Evolutionary conservation across 352 stramenopile species (phyloP).

Genomic region (Phytopythium sindhum): DNA sequence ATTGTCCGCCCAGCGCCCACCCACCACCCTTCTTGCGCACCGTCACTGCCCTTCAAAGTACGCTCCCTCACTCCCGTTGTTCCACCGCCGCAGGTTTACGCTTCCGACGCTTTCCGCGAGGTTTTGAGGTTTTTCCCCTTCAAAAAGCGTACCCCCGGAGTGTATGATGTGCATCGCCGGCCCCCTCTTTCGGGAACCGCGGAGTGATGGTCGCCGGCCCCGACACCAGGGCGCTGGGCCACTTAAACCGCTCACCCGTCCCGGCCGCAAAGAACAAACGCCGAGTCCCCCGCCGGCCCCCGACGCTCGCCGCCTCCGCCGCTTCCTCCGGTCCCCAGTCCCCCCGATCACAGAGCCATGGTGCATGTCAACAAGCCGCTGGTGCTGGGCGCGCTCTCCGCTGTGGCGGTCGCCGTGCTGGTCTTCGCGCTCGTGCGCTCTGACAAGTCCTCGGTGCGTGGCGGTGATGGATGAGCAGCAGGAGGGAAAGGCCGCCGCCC

Average conservation of each 20-base stretch:
- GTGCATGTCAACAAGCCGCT: constrained; percentile 79
- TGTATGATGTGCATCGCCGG: background rate
- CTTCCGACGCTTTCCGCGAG: background rate
- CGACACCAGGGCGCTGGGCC: background rate
- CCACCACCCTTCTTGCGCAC: too few species aligned
- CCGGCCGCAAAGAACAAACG: constrained; percentile 8
- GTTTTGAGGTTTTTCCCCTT: background rate
- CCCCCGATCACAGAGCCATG: constrained; percentile 26
- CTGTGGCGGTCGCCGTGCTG: constrained; percentile 50
- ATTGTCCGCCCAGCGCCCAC: too few species aligned
- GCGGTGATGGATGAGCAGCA: background rate
- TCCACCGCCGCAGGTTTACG: background rate
- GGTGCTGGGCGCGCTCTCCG: constrained; percentile 69
- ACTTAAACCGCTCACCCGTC: background rate
- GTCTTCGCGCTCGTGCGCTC: constrained; percentile 48
- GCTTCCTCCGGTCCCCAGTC: background rate
- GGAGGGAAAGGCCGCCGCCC: background rate
- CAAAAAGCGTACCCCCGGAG: too few species aligned
- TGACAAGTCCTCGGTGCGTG: constrained; percentile 36
- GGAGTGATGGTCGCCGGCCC: background rate
- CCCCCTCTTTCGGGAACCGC: too few species aligned
- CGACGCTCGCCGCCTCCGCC: background rate
- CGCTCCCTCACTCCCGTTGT: too few species aligned
- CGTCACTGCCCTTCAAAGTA: too few species aligned
- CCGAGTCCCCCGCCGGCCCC: background rate